phyloP scores from a whole-genome alignment of 345 rosid genomes.

The Mangifera indica region DNA sequence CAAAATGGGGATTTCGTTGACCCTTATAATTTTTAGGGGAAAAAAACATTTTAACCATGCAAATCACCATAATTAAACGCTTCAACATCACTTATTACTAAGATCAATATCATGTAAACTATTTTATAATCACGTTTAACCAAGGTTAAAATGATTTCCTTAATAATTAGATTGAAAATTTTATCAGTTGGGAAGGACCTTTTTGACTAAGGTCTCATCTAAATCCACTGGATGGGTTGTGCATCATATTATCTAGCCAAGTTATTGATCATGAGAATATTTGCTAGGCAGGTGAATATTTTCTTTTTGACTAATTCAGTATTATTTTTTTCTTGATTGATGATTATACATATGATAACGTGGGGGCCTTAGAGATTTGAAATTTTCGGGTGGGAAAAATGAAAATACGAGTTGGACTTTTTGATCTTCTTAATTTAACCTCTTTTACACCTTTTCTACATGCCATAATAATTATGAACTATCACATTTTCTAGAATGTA shows the following conservation, averaged over 20 bases:
- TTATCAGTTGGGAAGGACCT: background rate
- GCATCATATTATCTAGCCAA: too few species aligned
- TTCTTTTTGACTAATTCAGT: conserved; percentile 9
- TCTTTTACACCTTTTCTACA: too few species aligned
- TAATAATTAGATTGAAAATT: too few species aligned
- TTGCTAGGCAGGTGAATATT: background rate
- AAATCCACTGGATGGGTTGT: background rate
- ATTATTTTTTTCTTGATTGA: background rate
- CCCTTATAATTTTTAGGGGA: too few species aligned
- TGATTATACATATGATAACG: background rate
- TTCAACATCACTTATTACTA: too few species aligned
- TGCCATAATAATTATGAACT: too few species aligned
- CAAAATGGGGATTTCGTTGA: too few species aligned
- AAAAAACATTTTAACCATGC: too few species aligned
- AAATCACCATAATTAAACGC: too few species aligned
- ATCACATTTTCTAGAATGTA: background rate
- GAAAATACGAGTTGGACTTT: background rate
- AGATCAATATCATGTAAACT: background rate
- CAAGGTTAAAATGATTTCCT: background rate
- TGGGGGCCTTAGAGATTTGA: background rate
- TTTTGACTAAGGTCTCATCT: background rate
- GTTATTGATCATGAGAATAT: background rate
- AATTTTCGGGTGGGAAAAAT: too few species aligned
- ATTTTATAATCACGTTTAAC: background rate
- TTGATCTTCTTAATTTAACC: too few species aligned